A percentile compares a stretch with the other conserved stretches of the same genome.
Conservation (phyloP, 345 rosid genomes). For the Aquilaria yunnanensis region DNA sequence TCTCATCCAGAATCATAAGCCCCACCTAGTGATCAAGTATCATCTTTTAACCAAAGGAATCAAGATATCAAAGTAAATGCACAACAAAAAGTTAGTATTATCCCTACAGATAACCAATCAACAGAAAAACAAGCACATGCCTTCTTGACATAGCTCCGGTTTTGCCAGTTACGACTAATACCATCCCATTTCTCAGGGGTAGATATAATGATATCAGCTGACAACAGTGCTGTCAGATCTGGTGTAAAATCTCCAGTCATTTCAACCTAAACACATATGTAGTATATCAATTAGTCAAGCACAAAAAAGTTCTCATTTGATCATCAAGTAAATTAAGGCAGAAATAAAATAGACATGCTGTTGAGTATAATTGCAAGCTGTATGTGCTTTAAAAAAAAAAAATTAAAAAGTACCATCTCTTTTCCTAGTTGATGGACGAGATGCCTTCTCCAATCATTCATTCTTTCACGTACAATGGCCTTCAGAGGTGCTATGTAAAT, state of each 20-base stretch:
- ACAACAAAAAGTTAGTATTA: neutral
- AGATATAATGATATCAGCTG: constrained; percentile 96
- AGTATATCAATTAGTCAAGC: too few relatives aligned
- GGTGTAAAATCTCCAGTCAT: constrained; percentile 99
- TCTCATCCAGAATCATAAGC: constrained; percentile 94
- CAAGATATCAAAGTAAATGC: constrained; percentile 1
- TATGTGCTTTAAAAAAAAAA: too few relatives aligned
- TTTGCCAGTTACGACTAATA: constrained; percentile 98
- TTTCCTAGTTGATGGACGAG: constrained; percentile 88
- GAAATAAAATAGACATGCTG: too few relatives aligned
- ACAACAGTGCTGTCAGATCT: constrained; percentile 88
- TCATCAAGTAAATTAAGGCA: too few relatives aligned
- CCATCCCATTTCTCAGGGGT: constrained; percentile 99
- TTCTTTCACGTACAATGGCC: constrained; percentile 98
- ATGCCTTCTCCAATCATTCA: constrained; percentile 89
- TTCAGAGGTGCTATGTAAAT: constrained; percentile 97
- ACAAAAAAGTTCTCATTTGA: too few relatives aligned
- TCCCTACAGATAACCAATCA: constrained; percentile 13
- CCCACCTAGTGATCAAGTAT: constrained; percentile 62
- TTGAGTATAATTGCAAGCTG: too few relatives aligned
- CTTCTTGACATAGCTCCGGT: constrained; percentile 93
- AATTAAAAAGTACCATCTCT: constrained; percentile 47
- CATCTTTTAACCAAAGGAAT: constrained; percentile 5
- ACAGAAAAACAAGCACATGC: constrained; percentile 24
- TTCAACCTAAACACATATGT: constrained; percentile 57